Conservation (phyloP, 2,329 filamentous ascomycete genomes). For the Colletotrichum brevisporum region DNA sequence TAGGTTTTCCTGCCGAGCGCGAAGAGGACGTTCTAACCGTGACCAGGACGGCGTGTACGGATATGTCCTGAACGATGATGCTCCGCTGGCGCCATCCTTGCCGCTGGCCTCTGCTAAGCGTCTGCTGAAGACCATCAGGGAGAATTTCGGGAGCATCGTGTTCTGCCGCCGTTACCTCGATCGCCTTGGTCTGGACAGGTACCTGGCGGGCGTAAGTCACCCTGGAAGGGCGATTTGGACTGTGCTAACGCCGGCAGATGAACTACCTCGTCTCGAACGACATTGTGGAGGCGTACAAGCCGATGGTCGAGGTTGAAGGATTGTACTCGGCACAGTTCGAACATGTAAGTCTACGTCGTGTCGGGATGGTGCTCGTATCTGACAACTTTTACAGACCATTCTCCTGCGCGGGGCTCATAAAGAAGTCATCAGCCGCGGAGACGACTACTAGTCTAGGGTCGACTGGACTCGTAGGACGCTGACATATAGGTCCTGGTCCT, state of each 20-base stretch:
- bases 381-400: constrained; percentile 57
- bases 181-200: constrained; percentile 71
- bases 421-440: constrained; percentile 66
- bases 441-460: constrained; percentile 59
- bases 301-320: constrained; percentile 69
- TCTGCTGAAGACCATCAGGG: constrained; percentile 70
- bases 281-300: constrained; percentile 69
- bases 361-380: background rate
- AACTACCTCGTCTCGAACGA: constrained; percentile 70
- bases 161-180: constrained; percentile 75
- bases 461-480: too few species aligned
- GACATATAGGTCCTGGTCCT: too few species aligned
- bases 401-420: constrained; percentile 60
- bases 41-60: constrained; percentile 64
- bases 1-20: constrained; percentile 51
- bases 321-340: constrained; percentile 77
- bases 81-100: constrained; percentile 51
- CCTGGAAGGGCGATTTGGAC: too few species aligned
- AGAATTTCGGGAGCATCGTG: constrained; percentile 74
- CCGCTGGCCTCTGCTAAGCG: constrained; percentile 68
- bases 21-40: background rate
- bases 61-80: constrained; percentile 60
- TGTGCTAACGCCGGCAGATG: constrained; percentile 55
- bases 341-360: constrained; percentile 54
- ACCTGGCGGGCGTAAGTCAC: constrained; percentile 68